Base-by-base conservation (phyloP, 345 rosid species). In the Leavenworthia alabamica region DNA sequence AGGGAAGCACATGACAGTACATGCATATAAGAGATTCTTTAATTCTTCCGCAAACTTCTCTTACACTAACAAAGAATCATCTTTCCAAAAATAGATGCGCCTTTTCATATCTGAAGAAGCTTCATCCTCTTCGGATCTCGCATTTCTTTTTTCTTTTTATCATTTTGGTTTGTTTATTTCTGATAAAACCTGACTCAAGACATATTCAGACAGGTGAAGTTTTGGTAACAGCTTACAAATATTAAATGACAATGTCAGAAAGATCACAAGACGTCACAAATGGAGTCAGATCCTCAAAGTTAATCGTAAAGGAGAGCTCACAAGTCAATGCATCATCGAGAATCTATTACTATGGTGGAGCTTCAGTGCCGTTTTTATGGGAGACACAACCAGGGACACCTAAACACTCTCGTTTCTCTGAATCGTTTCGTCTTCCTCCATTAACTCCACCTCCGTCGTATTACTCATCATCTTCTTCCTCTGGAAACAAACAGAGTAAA, bases 381-480 rank as follows among this genome's bases (percentile, higher is more conserved):
- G 97, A 90, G 60, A 74, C 94, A 16, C 70, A 62, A 9, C 97
- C 97, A 1, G 97, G 97, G 14, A 86, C 94, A n/a, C 94, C 97
- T 0, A 90, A 90, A 48, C 85, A 84, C 49, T 5, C 73, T 19
- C 47, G 60, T 28, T 35, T 44, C 31, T 42, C 61, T 4, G 73
- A 71, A 37, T 31, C 74, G 2, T 22, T 62, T 33, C 68, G 71
- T 11, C 86, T 74, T 7, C 89, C 84, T 13, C 86, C 90, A 2
- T 57, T 78, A 19, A 78, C 89, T 0, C 86, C 91, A 0, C 86
- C 88, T 46, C 91, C 86, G 10, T 83, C 83, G 0, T 76, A 65
- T 51, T 54, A 67, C 41, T 79, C 80, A 1, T 45, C 58, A 3
- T 41, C 71, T 7, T 71, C 60, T 3, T 73, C 80, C 16, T 33